Evolutionary conservation across 805 yeast genomes (phyloP), one percentile per base, ranked within the genome.

Genomic region (Scheffersomyces amazonensis): DNA sequence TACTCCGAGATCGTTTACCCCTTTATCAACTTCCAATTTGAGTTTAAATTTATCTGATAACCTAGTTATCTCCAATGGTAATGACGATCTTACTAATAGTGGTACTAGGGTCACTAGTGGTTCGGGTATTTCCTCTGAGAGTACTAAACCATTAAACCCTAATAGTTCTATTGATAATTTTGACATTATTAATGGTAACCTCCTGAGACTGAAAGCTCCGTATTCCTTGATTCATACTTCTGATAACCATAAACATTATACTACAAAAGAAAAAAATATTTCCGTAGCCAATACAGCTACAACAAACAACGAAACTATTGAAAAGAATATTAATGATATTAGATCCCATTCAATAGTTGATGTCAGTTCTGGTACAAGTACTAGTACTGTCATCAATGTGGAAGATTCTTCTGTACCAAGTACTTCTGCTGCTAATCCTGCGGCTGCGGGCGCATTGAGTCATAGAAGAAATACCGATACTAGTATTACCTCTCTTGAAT

Each of bases 131-230:
- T 15, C 15, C 9, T 15, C 5, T 27, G 9, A 20, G 23, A 20
- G 23, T 20, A 15, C 30, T 27, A 27, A 27, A 27, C 30, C 30
- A 27, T 27, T 27, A 27, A 27, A 10, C 30, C 33, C 36, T 16
- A 31, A 29, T 25, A 25, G 30, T 23, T 32, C 39, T 16, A 33
- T 33, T 25, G 27, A 25, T 30, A 21, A 29, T 27, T 23, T 34
- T 16, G 35, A 27, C 30, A 27, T 27, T 32, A 17, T 17, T 27
- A 24, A 21, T 27, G 21, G 31, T 16, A 30, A 40, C 43, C 39
- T 37, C 34, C 43, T 40, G 43, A 33, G 43, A 40, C 43, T 40
- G 40, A 25, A 19, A 16, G 34, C 28, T 24, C 19, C 23, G 17
- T 28, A 30, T 36, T 30, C 35, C 43, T 19, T 35, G 40, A 33